Evolutionary conservation across 805 yeast species (phyloP).

Genomic region (Candida koratica): DNA sequence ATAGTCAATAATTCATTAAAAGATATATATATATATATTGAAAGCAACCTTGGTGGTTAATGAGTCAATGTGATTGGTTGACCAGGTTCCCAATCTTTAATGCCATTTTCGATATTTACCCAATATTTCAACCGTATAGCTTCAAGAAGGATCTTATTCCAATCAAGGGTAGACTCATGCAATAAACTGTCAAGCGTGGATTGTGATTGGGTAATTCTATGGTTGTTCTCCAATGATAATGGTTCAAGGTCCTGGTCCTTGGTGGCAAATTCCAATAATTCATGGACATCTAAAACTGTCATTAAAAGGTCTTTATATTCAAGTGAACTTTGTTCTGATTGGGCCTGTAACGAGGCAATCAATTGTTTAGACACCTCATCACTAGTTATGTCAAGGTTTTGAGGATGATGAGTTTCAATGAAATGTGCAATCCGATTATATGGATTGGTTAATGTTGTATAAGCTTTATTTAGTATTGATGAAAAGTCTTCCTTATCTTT

Average conservation of each 20-base stretch:
- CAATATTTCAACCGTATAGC: conserved; percentile 79
- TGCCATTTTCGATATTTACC: conserved; percentile 69
- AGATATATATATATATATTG: conserved; percentile 1
- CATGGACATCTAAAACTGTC: conserved; percentile 82
- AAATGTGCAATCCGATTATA: conserved; percentile 49
- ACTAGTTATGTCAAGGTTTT: conserved; percentile 47
- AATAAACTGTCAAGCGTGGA: conserved; percentile 46
- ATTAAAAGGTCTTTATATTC: conserved; percentile 57
- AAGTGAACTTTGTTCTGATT: conserved; percentile 28
- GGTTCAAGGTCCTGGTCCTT: conserved; percentile 53
- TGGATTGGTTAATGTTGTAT: conserved; percentile 66
- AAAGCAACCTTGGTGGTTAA: too few species aligned
- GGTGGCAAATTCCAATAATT: conserved; percentile 65
- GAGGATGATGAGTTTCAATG: conserved; percentile 34
- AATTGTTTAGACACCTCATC: conserved; percentile 50
- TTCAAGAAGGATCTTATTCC: conserved; percentile 57
- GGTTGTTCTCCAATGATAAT: conserved; percentile 53
- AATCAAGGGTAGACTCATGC: conserved; percentile 34
- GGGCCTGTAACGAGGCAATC: conserved; percentile 39
- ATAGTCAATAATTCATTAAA: too few species aligned
- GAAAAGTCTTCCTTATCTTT: conserved; percentile 38
- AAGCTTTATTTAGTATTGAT: conserved; percentile 66
- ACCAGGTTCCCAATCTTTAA: conserved; percentile 76
- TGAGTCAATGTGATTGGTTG: conserved; percentile 63
- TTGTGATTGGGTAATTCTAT: conserved; percentile 48